Base-by-base conservation (phyloP, 108 stramenopile species). In the Cyclostephanos tholiformis region DNA sequence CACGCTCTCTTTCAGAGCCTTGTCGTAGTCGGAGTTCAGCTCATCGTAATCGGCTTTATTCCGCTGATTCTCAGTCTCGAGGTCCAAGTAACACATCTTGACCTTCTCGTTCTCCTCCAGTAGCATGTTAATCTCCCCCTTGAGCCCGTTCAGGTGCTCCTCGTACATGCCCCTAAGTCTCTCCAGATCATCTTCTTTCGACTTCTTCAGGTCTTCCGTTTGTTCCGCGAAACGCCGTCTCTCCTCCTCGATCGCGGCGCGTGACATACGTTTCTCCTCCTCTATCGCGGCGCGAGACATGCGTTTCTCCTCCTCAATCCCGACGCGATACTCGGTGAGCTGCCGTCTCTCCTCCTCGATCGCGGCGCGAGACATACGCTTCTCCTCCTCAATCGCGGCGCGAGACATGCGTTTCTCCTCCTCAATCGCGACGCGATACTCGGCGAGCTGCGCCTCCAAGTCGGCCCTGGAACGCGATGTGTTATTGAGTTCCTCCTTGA, bases 41-140 rank as follows among this genome's bases (percentile, higher is more conserved):
- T 79, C 71, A 7, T 67, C 44, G 58, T 71, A 53, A 20, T 78
- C 77, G n/a, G 46, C 17, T 39, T 79, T 79, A 4, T 53, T 39
- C 23, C 59, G 59, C 16, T 48, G 53, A 64, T 71, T 60, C 30
- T 72, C 77, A 6, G 52, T 69, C 32, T 79, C 77, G 20, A 79
- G 17, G 4, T 46, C 46, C 30, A 68, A 71, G 29, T 68, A 79
- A 38, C 71, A 72, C 57, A 68, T 49, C 67, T 79, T 80, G 22
- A 80, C 71, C 61, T 73, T 72, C 64, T 80, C 79, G 56, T 80
- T 80, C 67, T 80, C 79, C 17, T 80, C 79, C 44, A 80, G 36
- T 19, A 80, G 35, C 20, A 67, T 43, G 9, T 69, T 48, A 6
- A 73, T 63, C 62, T 80, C 79, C 20, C 65, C 79, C 67, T 73